Percentiles rank a stretch among this genome's conserved stretches.
These are phyloP conservation scores for Leishmania braziliensis DNA, from an alignment of 208 protist genomes.

Conservation along the genomic window DNA sequence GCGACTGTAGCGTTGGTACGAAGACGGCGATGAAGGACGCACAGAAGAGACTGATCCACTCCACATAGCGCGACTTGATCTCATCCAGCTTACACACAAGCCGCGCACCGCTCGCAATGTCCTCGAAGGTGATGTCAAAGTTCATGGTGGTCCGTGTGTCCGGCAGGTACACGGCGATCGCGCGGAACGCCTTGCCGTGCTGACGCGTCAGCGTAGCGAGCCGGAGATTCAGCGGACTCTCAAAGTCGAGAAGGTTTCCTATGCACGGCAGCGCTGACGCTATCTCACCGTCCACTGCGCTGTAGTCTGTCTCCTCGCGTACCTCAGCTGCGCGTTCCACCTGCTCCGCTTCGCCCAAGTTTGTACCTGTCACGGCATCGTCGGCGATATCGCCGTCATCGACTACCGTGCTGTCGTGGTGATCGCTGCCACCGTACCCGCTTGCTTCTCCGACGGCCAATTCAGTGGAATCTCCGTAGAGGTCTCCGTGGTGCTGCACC, in stretches of 20 bases:
- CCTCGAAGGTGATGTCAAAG: conserved; percentile 81
- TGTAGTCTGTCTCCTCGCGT: conserved; percentile 20
- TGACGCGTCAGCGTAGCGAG: conserved; percentile 84
- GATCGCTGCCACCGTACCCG: not conserved
- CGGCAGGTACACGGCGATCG: conserved; percentile 71
- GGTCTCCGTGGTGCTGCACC: not conserved
- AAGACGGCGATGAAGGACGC: conserved; percentile 79
- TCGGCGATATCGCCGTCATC: conserved; percentile 7
- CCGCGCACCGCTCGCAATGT: conserved; percentile 73
- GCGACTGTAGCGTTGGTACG: conserved; percentile 76
- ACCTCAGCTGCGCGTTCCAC: conserved; percentile 52
- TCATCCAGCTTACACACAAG: conserved; percentile 74
- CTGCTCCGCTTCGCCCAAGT: conserved; percentile 45
- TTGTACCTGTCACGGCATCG: not conserved
- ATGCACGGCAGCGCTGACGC: conserved; percentile 9
- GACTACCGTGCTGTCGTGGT: not conserved
- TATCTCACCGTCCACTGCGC: not conserved
- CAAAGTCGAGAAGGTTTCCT: conserved; percentile 68
- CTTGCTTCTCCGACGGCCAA: not conserved
- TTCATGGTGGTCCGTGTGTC: conserved; percentile 59
- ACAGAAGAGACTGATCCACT: conserved; percentile 81
- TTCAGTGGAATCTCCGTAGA: not conserved
- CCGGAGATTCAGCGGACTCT: conserved; percentile 86
- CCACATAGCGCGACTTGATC: conserved; percentile 64
- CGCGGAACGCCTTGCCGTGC: conserved; percentile 81